These are phyloP conservation scores for Halophytophthora batemanensis DNA, from an alignment of 352 stramenopile species.

Conservation along the genomic window DNA sequence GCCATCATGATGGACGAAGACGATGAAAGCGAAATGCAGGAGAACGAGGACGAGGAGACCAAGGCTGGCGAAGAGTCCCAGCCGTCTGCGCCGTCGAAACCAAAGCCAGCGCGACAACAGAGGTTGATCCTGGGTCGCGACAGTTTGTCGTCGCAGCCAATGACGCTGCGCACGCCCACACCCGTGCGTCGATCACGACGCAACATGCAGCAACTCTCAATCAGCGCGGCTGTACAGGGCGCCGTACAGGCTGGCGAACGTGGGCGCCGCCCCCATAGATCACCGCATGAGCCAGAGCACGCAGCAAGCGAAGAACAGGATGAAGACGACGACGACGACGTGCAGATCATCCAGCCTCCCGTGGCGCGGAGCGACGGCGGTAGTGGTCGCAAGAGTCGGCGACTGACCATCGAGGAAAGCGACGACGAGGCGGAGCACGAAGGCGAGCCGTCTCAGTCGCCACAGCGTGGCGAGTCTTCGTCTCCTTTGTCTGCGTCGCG, in stretches of 20 bases:
- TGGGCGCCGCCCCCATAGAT: constrained; percentile 4
- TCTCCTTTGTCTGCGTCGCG: constrained; percentile 35
- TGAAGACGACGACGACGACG: constrained; percentile 51
- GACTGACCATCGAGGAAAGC: constrained; percentile 47
- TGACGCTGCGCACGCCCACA: constrained; percentile 23
- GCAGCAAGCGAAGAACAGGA: constrained; percentile 4
- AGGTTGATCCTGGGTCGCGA: constrained; percentile 15
- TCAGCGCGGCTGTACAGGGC: constrained; percentile 23
- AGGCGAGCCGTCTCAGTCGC: constrained; percentile 8
- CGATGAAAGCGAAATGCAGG: constrained; percentile 32
- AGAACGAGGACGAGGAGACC: constrained; percentile 26
- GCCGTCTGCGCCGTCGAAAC: background rate
- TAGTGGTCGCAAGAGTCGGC: constrained; percentile 22
- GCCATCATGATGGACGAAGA: constrained; percentile 56
- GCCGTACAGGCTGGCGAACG: constrained; percentile 23
- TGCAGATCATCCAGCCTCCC: constrained; percentile 47
- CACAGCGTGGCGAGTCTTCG: constrained; percentile 12
- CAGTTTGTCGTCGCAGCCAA: constrained; percentile 14
- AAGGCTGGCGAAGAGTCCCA: constrained; percentile 2
- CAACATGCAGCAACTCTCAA: constrained; percentile 30
- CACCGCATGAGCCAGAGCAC: constrained; percentile 6
- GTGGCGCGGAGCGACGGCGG: constrained; percentile 24
- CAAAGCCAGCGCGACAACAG: constrained; percentile 13
- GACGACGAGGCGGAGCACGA: constrained; percentile 39
- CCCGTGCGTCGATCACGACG: constrained; percentile 14